Evolutionary conservation across 495 filamentous ascomycete genomes (phyloP).

Genomic region (Neurospora sp.): DNA sequence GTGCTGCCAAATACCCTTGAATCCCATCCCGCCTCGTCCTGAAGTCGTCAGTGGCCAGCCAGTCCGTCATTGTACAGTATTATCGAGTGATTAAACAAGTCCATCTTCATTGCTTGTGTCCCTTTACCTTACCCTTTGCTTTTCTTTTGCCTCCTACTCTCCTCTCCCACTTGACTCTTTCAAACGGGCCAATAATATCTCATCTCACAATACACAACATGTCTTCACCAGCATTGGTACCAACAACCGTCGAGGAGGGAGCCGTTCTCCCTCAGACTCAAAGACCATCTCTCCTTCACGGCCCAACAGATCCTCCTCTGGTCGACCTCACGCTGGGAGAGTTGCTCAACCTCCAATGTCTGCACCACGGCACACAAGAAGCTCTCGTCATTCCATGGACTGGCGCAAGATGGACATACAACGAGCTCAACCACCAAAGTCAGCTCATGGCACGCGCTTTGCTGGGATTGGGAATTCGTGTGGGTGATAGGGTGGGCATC

Average conservation of each 20-base stretch:
- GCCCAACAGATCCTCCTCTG: constrained; percentile 49
- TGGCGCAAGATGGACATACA: constrained; percentile 56
- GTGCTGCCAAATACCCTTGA: background rate
- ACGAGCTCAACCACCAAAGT: constrained; percentile 49
- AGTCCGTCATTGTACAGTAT: background rate
- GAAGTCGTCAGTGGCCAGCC: background rate
- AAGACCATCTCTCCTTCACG: constrained; percentile 44
- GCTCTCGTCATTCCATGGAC: constrained; percentile 59
- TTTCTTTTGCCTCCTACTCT: background rate
- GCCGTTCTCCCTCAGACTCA: constrained; percentile 21
- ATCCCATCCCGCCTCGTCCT: background rate
- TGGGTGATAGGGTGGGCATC: constrained; percentile 56
- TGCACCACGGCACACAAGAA: constrained; percentile 49
- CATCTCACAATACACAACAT: constrained; percentile 6
- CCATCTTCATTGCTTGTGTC: background rate
- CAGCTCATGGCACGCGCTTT: constrained; percentile 49
- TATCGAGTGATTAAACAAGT: background rate
- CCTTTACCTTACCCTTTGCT: background rate
- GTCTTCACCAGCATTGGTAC: constrained; percentile 10
- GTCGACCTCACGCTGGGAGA: constrained; percentile 53
- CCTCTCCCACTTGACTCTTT: background rate
- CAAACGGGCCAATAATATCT: background rate
- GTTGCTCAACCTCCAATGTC: constrained; percentile 50
- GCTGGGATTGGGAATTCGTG: constrained; percentile 47
- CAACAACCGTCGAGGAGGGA: constrained; percentile 7